A percentile compares a stretch with the other conserved stretches of the same genome.
Evolutionary conservation across 192 early-diverging fungal genomes (phyloP).

Genomic region (Allomyces arbusculus): DNA sequence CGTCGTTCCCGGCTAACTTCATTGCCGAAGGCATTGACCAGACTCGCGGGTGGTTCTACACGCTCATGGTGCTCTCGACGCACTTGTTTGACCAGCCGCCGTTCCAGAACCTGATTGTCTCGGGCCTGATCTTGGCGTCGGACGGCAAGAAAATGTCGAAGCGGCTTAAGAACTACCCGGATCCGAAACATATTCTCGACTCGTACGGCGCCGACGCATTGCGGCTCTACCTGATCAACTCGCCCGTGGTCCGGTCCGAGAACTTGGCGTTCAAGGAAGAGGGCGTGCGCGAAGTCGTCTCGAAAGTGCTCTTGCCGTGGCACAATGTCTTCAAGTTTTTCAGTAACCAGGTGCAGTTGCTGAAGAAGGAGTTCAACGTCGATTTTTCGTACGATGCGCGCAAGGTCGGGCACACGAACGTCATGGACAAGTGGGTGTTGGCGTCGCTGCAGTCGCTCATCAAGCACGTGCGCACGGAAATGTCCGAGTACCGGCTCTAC

Average conservation of each 20-base stretch:
- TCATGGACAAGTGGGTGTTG: slow-evolving; percentile 97
- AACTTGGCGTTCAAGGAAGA: slow-evolving; percentile 89
- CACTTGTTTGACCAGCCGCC: slow-evolving; percentile 87
- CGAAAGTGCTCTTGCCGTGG: slow-evolving; percentile 93
- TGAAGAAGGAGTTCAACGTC: slow-evolving; percentile 65
- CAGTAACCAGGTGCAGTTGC: slow-evolving; percentile 61
- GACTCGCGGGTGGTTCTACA: slow-evolving; percentile 99
- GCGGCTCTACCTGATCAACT: slow-evolving; percentile 87
- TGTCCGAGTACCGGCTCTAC: slow-evolving; percentile 89
- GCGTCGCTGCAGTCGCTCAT: slow-evolving; percentile 87
- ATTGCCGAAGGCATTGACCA: slow-evolving; percentile 99
- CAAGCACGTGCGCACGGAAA: slow-evolving; percentile 78
- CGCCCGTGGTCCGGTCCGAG: slow-evolving; percentile 91
- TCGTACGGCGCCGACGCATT: slow-evolving; percentile 86
- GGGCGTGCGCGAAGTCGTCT: slow-evolving; percentile 84
- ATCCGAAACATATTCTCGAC: slow-evolving; percentile 61
- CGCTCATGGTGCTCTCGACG: slow-evolving; percentile 86
- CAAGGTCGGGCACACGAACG: slow-evolving; percentile 47
- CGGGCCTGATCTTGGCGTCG: slow-evolving; percentile 82
- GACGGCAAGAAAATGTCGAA: slow-evolving; percentile 99
- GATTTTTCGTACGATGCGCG: slow-evolving; percentile 64
- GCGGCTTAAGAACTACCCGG: slow-evolving; percentile 94
- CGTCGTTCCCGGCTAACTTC: slow-evolving; percentile 92
- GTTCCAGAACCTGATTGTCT: slow-evolving; percentile 94
- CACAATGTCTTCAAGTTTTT: slow-evolving; percentile 98